phyloP scores from a whole-genome alignment of 1,284 basidiomycete species.

The Wallemia hederae region DNA sequence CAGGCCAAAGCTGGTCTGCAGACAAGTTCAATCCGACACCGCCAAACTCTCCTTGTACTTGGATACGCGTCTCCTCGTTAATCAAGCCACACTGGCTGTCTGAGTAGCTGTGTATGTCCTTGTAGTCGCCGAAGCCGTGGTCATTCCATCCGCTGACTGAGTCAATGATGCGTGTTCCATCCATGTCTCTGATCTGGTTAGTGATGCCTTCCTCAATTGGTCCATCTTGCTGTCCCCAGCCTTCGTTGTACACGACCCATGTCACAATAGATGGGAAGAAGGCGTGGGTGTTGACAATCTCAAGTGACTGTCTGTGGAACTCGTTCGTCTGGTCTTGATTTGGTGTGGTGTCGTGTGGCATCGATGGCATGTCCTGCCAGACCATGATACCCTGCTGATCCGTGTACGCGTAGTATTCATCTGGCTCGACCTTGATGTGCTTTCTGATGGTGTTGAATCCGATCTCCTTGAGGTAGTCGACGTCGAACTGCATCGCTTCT shows the following conservation, averaged over 20 bases:
- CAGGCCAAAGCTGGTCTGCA: neutral
- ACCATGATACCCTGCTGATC: constrained; percentile 5
- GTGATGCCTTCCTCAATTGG: neutral
- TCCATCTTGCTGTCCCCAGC: neutral
- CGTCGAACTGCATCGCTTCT: constrained; percentile 5
- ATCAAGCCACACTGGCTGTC: neutral
- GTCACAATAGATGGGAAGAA: constrained; percentile 1
- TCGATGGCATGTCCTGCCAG: constrained; percentile 3
- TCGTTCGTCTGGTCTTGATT: neutral
- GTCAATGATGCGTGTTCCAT: neutral
- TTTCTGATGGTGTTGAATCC: constrained; percentile 6
- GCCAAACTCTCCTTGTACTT: neutral
- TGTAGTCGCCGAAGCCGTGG: neutral
- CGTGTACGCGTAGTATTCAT: constrained; percentile 4
- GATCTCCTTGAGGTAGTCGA: constrained; percentile 3
- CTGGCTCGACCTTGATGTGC: constrained; percentile 5
- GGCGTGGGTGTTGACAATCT: neutral
- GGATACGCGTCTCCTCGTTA: neutral
- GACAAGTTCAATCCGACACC: neutral
- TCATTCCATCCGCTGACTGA: constrained; percentile 1
- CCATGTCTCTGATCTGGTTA: neutral
- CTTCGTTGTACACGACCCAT: neutral
- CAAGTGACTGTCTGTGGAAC: neutral
- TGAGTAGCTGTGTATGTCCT: neutral
- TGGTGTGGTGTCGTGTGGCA: neutral